These are phyloP conservation scores for Sanghuangporus weigelae DNA, from an alignment of 1,284 basidiomycete genomes.

Conservation along the genomic window DNA sequence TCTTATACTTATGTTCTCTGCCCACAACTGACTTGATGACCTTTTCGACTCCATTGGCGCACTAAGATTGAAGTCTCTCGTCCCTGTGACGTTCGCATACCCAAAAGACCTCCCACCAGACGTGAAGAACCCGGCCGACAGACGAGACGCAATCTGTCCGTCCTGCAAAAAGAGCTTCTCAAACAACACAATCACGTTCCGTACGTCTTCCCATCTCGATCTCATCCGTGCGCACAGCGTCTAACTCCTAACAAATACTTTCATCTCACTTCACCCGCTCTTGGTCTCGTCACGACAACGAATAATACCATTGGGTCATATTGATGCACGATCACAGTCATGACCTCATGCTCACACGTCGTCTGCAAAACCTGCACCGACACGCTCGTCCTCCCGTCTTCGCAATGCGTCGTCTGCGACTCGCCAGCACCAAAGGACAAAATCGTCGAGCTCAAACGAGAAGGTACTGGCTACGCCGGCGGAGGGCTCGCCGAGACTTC, in stretches of 20 bases:
- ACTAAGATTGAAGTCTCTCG: conserved; percentile 65
- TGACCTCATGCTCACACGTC: conserved; percentile 80
- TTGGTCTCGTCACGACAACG: background rate
- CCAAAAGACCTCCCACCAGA: conserved; percentile 30
- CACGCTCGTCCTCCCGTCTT: conserved; percentile 66
- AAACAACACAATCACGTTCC: conserved; percentile 65
- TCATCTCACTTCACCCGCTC: background rate
- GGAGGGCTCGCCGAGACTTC: conserved; percentile 86
- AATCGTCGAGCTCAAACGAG: conserved; percentile 71
- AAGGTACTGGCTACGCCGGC: conserved; percentile 88
- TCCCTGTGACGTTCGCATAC: conserved; percentile 71
- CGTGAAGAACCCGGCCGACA: conserved; percentile 42
- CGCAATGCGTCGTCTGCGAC: conserved; percentile 83
- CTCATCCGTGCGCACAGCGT: background rate
- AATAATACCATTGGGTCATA: background rate
- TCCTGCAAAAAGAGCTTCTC: conserved; percentile 84
- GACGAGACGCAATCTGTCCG: conserved; percentile 69
- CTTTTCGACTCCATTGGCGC: background rate
- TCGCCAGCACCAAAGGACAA: conserved; percentile 54
- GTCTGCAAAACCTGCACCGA: conserved; percentile 85
- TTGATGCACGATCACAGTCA: conserved; percentile 38
- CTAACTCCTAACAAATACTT: background rate
- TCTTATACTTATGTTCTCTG: background rate
- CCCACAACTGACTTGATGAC: background rate
- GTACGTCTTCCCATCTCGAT: conserved; percentile 40